Conservation (phyloP, 768 basidiomycete species). For the Lyophyllum shimeji region DNA sequence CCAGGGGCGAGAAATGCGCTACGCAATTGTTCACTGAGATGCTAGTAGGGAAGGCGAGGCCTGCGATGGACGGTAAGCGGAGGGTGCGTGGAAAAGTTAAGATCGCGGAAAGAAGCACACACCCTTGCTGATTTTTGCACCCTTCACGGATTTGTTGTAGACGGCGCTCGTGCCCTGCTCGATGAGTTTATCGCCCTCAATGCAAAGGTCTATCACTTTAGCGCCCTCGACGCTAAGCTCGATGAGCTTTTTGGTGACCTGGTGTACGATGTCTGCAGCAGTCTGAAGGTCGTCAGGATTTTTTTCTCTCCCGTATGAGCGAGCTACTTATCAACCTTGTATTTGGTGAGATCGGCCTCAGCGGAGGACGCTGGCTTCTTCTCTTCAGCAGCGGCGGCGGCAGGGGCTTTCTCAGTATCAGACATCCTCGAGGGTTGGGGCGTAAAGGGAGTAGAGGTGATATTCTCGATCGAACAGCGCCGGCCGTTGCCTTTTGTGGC, state of each 20-base stretch:
- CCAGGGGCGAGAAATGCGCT: slow-evolving; percentile 95
- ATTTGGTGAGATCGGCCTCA: slow-evolving; percentile 82
- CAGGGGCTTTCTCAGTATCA: slow-evolving; percentile 51
- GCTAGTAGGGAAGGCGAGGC: slow-evolving; percentile 92
- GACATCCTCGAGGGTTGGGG: slow-evolving; percentile 45
- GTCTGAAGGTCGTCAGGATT: slow-evolving; percentile 45
- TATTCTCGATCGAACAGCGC: background rate
- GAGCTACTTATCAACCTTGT: slow-evolving; percentile 56
- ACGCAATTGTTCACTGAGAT: slow-evolving; percentile 95
- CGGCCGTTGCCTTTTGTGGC: background rate
- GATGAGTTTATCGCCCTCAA: slow-evolving; percentile 92
- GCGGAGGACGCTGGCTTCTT: slow-evolving; percentile 57
- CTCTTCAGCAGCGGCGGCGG: slow-evolving; percentile 34
- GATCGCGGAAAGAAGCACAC: slow-evolving; percentile 22
- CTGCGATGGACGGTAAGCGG: slow-evolving; percentile 34
- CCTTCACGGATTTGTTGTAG: slow-evolving; percentile 90
- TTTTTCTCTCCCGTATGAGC: slow-evolving; percentile 15
- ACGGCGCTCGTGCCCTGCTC: slow-evolving; percentile 82
- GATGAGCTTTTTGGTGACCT: slow-evolving; percentile 84
- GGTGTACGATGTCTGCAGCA: slow-evolving; percentile 89
- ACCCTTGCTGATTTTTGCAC: slow-evolving; percentile 88
- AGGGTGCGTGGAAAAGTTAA: slow-evolving; percentile 3
- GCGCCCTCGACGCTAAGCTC: slow-evolving; percentile 77
- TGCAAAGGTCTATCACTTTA: slow-evolving; percentile 86
- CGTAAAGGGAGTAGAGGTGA: slow-evolving; percentile 11